Conservation (phyloP, 1,284 basidiomycete species). For the Porodaedalea pini region DNA sequence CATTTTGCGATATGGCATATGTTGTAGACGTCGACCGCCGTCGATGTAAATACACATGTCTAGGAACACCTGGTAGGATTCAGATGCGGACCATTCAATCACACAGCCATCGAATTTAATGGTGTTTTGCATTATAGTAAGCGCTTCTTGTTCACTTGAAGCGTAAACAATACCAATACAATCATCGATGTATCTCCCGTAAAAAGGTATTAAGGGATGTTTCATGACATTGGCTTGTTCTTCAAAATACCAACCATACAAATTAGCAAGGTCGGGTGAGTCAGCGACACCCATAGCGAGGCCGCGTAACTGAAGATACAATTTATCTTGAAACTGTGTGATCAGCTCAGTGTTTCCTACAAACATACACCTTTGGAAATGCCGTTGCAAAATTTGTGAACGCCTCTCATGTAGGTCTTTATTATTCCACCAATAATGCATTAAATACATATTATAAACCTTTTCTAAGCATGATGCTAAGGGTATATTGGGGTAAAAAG, state of each 20-base stretch:
- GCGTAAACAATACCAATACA: conserved; percentile 32
- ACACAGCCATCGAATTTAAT: conserved; percentile 29
- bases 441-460: conserved; percentile 16
- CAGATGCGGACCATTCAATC: conserved; percentile 33
- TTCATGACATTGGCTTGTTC: conserved; percentile 20
- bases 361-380: conserved; percentile 20
- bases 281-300: conserved; percentile 36
- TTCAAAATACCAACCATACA: conserved; percentile 31
- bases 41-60: conserved; percentile 32
- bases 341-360: conserved; percentile 26
- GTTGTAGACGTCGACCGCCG: conserved; percentile 21
- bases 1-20: conserved; percentile 32
- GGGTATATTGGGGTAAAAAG: conserved; percentile 33
- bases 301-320: conserved; percentile 28
- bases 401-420: too few relatives aligned
- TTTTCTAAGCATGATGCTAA: conserved; percentile 21
- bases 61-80: conserved; percentile 27
- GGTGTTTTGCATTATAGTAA: conserved; percentile 10
- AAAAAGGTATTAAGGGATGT: conserved; percentile 30
- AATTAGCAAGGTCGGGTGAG: conserved; percentile 34
- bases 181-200: conserved; percentile 39
- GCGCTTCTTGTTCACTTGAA: conserved; percentile 24
- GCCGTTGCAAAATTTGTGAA: conserved; percentile 2
- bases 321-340: conserved; percentile 22
- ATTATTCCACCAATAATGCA: too few relatives aligned